phyloP scores from a whole-genome alignment of 2,329 filamentous ascomycete genomes.

The Hymenoscyphus fraxineus region DNA sequence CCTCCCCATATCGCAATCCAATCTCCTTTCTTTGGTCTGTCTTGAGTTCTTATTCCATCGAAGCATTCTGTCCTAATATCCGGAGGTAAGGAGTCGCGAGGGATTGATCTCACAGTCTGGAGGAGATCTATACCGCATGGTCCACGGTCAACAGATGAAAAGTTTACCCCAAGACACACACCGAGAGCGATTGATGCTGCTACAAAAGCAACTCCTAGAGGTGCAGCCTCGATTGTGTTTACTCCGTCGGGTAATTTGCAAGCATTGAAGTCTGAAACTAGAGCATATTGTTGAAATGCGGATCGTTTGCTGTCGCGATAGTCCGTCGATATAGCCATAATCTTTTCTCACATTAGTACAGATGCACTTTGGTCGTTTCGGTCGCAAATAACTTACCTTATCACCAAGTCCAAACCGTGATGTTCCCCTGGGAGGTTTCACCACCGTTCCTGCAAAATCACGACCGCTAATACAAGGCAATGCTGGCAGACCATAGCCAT shows the following conservation, averaged over 20 bases:
- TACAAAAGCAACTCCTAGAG: constrained; percentile 42
- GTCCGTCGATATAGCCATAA: constrained; percentile 33
- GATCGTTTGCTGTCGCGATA: constrained; percentile 33
- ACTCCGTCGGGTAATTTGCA: constrained; percentile 28
- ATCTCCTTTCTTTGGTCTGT: constrained; percentile 57
- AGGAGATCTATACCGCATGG: constrained; percentile 55
- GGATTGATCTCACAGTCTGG: constrained; percentile 44
- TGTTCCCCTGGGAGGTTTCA: constrained; percentile 41
- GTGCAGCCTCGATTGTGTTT: constrained; percentile 24
- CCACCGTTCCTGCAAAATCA: constrained; percentile 64
- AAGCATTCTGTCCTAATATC: constrained; percentile 64
- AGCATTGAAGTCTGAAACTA: constrained; percentile 38
- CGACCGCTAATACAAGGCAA: constrained; percentile 33
- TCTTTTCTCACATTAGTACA: neutral
- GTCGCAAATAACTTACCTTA: constrained; percentile 16
- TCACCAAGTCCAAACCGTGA: constrained; percentile 54
- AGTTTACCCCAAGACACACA: constrained; percentile 66
- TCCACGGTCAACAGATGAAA: constrained; percentile 44
- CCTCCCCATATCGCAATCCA: constrained; percentile 75
- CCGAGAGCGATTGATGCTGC: constrained; percentile 64
- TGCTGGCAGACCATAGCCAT: constrained; percentile 31
- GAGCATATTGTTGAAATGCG: constrained; percentile 47
- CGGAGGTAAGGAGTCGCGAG: constrained; percentile 47
- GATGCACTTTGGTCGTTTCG: neutral
- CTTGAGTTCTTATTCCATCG: constrained; percentile 46